phyloP scores from a whole-genome alignment of 805 yeast genomes.

The Jamesozyma lodderae region DNA sequence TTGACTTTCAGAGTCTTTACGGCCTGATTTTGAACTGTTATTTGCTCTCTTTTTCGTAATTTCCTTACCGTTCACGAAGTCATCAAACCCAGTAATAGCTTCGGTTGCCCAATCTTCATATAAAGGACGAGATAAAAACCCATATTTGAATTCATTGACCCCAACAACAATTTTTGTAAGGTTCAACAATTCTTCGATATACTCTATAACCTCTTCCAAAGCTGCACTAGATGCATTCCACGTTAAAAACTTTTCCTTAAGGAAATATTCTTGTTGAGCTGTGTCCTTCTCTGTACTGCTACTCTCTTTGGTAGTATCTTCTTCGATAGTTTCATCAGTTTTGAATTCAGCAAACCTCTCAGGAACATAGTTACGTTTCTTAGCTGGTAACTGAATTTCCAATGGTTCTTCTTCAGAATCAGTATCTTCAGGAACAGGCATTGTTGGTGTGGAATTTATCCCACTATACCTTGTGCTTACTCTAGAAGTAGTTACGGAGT shows the following conservation, averaged over 20 bases:
- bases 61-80: conserved; percentile 14
- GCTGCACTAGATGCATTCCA: conserved; percentile 48
- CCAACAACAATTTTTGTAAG: conserved; percentile 39
- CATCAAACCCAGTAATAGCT: conserved; percentile 32
- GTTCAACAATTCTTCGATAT: conserved; percentile 38
- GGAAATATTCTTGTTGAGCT: conserved; percentile 15
- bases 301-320: not conserved
- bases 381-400: not conserved
- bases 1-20: not conserved
- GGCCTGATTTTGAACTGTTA: not conserved
- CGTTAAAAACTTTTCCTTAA: conserved; percentile 35
- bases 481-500: not conserved
- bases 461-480: no score
- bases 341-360: not conserved
- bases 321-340: not conserved
- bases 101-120: conserved; percentile 36
- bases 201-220: conserved; percentile 41
- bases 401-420: conserved; percentile 11
- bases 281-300: conserved; percentile 6
- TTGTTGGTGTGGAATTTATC: not conserved
- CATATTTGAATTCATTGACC: conserved; percentile 41
- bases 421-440: conserved; percentile 14
- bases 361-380: not conserved
- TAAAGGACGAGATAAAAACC: conserved; percentile 41
- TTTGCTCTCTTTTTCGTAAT: not conserved